Base-by-base conservation (phyloP, 371 early-diverging fungal genomes). In the Mortierella polycephala region DNA sequence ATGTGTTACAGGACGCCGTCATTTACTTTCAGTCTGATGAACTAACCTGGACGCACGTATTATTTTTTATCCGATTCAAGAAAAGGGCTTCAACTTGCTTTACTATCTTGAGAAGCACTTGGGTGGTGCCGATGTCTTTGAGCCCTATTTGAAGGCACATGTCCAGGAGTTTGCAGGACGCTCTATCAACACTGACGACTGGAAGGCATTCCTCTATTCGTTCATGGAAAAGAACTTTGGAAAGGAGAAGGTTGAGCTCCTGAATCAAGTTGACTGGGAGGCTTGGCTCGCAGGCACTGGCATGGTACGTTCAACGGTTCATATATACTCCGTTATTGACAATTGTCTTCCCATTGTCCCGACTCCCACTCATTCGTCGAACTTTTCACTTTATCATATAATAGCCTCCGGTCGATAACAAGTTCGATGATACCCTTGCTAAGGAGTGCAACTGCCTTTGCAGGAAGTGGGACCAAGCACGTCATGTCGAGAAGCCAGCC, bases 51-150 rank as follows among this genome's bases (percentile, higher is more conserved):
- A 30, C 30, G 30, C 30, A 30, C 30, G 30, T 30, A 30, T 30
- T 30, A 30, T 30, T 30, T 30, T 30, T 50, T 42, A 14, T 41
- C 2, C 51, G 20, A 5, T 49, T 59, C 59, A 18, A 83, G 93
- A 98, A 84, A 98, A 98, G 87, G 99, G 98, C 5, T 97, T 92
- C 82, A 95, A 94, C 75, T 81, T 99, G 54, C 85, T 99, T 51
- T 97, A 94, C 81, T 93, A 96, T 69, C 88, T 98, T 50, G 97
- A 97, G 83, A 89, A 91, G 76, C 77, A 90, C 13, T 84, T 98
- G 37, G 99, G 98, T 46, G 96, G 96, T 0, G 84, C 91, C 7
- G 83, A 81, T 18, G 85, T 95, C 47, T 96, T 94, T 82, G 95
- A 93, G 75, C 92, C 93, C 16, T 97, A 93, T 70, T 88, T 94